A percentile compares a stretch with the other conserved stretches of the same genome.
Evolutionary conservation across 192 early-diverging fungal species (phyloP).

Genomic region (Coemansia sp.): DNA sequence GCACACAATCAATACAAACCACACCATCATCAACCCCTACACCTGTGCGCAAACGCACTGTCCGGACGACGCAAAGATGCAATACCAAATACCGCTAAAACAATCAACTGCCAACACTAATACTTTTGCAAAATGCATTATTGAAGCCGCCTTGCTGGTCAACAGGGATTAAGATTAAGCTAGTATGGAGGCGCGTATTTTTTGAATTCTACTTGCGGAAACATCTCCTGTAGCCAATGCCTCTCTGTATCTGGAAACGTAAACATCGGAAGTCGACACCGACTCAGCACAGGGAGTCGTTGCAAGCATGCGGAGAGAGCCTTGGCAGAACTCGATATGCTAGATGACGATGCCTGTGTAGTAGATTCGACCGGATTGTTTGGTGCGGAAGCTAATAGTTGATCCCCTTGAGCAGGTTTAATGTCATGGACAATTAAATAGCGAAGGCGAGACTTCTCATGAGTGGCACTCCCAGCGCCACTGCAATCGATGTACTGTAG

Average conservation of each 20-base stretch:
- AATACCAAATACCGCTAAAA: no score
- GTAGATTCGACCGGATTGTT: background rate
- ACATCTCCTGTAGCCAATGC: conserved; percentile 21
- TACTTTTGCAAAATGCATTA: no score
- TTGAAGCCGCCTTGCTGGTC: no score
- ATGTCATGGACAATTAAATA: conserved; percentile 45
- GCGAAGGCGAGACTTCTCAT: conserved; percentile 3
- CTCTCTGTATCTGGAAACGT: conserved; percentile 41
- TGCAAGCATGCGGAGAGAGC: conserved; percentile 21
- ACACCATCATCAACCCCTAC: no score
- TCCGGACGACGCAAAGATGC: no score
- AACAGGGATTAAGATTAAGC: background rate
- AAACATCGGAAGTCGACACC: conserved; percentile 51
- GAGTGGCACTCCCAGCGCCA: background rate
- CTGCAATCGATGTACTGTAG: background rate
- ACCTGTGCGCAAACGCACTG: no score
- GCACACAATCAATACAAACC: no score
- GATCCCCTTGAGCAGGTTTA: background rate
- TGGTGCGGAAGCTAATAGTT: background rate
- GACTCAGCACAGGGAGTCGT: conserved; percentile 24
- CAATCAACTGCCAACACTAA: no score
- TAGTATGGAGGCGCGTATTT: conserved; percentile 48
- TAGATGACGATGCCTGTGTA: background rate
- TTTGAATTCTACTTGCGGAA: conserved; percentile 33
- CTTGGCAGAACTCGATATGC: background rate